Conservation (phyloP, 176 grass and related monocot genomes). For the Oryza officinalis region DNA sequence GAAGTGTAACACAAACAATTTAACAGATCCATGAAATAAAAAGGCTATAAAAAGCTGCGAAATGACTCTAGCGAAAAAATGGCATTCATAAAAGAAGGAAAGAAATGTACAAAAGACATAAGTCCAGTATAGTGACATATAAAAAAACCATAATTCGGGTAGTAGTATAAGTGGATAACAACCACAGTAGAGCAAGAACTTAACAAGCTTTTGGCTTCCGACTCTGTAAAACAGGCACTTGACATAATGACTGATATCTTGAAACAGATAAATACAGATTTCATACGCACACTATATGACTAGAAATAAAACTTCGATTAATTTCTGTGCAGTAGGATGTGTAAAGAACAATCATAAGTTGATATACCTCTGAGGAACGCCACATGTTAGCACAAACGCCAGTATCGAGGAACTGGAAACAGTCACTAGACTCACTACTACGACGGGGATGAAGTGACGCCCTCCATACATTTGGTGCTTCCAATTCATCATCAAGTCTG, state of each 20-base stretch:
- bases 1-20: background rate
- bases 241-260: background rate
- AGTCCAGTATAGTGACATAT: background rate
- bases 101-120: background rate
- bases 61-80: background rate
- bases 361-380: background rate
- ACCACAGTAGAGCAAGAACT: background rate
- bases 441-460: background rate
- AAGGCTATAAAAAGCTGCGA: background rate
- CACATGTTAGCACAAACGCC: background rate
- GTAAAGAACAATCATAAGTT: background rate
- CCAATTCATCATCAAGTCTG: conserved; percentile 29
- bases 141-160: background rate
- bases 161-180: background rate
- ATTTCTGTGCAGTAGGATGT: background rate
- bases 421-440: background rate
- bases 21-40: background rate
- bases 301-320: background rate
- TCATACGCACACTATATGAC: background rate
- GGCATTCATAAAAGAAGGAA: background rate
- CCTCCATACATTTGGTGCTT: background rate
- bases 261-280: conserved; percentile 9
- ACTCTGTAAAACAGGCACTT: background rate
- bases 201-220: background rate
- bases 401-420: background rate